Conservation (phyloP, 345 rosid species). For the Acer saccharum region DNA sequence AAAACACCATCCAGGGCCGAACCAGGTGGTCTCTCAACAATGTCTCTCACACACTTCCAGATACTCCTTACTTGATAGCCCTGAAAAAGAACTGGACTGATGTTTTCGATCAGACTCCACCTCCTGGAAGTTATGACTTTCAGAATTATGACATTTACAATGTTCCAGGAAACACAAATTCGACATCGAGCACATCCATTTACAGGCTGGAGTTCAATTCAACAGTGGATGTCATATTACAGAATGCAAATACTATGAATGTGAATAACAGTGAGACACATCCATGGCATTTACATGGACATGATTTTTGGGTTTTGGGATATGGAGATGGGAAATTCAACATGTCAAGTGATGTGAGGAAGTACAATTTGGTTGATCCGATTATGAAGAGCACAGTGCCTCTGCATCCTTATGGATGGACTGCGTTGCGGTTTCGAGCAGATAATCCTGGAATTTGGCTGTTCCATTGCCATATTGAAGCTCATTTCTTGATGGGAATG, state of each 20-base stretch:
- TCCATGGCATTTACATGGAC: conserved; percentile 45
- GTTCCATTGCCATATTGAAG: conserved; percentile 49
- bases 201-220: conserved; percentile 23
- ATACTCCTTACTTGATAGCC: conserved; percentile 38
- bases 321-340: conserved; percentile 35
- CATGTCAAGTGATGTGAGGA: not conserved
- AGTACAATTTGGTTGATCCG: conserved; percentile 26
- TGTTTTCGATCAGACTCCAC: conserved; percentile 19
- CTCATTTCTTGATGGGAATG: conserved; percentile 41
- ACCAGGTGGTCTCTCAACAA: conserved; percentile 38
- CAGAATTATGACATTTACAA: conserved; percentile 23
- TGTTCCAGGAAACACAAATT: conserved; percentile 23
- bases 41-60: conserved; percentile 27
- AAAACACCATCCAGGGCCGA: conserved; percentile 27
- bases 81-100: conserved; percentile 10
- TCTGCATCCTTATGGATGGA: conserved; percentile 39
- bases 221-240: conserved; percentile 39
- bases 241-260: conserved; percentile 30
- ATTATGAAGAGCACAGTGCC: conserved; percentile 35
- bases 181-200: conserved; percentile 27
- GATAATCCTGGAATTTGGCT: conserved; percentile 44
- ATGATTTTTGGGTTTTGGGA: conserved; percentile 41
- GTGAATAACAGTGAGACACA: conserved; percentile 31
- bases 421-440: conserved; percentile 32
- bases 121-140: not conserved